phyloP scores from a whole-genome alignment of 139 green algal species.

The Marvania coccoides region DNA sequence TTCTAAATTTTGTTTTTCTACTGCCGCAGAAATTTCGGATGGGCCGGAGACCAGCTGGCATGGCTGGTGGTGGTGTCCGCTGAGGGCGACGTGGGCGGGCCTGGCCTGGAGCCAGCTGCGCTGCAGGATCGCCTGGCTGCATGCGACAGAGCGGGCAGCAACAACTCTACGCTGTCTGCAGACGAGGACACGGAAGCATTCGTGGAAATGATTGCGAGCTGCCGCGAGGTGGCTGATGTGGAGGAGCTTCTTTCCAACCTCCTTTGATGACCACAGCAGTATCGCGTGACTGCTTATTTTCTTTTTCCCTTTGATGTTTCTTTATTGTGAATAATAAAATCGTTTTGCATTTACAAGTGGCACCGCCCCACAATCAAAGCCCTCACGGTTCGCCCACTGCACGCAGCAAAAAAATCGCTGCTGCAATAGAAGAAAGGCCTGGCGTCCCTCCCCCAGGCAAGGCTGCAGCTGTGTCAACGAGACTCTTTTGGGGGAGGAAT shows the following conservation, averaged over 20 bases:
- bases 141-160: neutral
- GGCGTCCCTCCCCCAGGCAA: too few species aligned
- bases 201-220: slow-evolving; percentile 4
- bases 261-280: neutral
- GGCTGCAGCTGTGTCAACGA: too few species aligned
- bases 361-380: too few species aligned
- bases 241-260: slow-evolving; percentile 20
- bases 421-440: too few species aligned
- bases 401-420: too few species aligned
- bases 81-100: neutral
- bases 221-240: neutral
- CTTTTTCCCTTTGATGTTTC: too few species aligned
- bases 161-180: neutral
- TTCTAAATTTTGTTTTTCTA: neutral
- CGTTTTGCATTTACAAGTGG: too few species aligned
- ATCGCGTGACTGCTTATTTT: neutral
- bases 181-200: slow-evolving; percentile 20
- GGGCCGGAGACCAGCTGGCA: slow-evolving; percentile 16
- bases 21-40: slow-evolving; percentile 2
- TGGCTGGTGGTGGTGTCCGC: slow-evolving; percentile 21
- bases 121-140: slow-evolving; percentile 21
- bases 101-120: neutral
- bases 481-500: too few species aligned
- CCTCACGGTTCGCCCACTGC: too few species aligned
- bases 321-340: too few species aligned